A percentile compares a stretch with the other conserved stretches of the same genome.
These are phyloP conservation scores for Bruguiera sexangula DNA, from an alignment of 345 rosid genomes.

Conservation along the genomic window DNA sequence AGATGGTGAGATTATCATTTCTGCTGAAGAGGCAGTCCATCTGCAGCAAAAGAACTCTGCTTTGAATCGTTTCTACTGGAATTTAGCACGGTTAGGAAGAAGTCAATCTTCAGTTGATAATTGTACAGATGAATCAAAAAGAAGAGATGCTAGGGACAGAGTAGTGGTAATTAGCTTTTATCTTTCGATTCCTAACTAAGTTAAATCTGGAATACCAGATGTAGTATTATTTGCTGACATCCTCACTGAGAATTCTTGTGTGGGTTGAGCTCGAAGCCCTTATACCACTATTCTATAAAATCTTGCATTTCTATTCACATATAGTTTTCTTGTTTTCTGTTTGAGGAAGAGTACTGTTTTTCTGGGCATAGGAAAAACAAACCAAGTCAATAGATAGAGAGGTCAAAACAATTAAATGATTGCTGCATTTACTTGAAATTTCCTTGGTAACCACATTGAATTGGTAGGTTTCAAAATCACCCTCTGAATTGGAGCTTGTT, in stretches of 20 bases:
- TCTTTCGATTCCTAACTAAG: conserved; percentile 9
- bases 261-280: too few species aligned
- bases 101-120: conserved; percentile 32
- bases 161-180: conserved; percentile 58
- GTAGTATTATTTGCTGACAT: background rate
- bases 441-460: conserved; percentile 5
- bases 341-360: too few species aligned
- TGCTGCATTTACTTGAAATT: conserved; percentile 2
- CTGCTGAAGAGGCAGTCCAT: conserved; percentile 80
- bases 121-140: conserved; percentile 44
- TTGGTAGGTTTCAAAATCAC: conserved; percentile 71
- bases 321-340: too few species aligned
- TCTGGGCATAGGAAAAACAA: too few species aligned
- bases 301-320: too few species aligned
- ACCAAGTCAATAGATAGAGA: too few species aligned
- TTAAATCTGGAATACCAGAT: background rate
- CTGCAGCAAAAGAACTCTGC: conserved; percentile 74
- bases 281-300: too few species aligned
- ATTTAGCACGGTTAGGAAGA: conserved; percentile 52
- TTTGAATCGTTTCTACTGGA: conserved; percentile 72
- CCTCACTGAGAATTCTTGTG: background rate
- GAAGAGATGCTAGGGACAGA: conserved; percentile 60
- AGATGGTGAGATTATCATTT: conserved; percentile 58
- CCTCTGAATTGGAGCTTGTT: conserved; percentile 80
- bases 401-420: too few species aligned